A percentile compares a stretch with the other conserved stretches of the same genome.
These are phyloP conservation scores for Nemania diffusa DNA, from an alignment of 2,329 filamentous ascomycete genomes.

Conservation along the genomic window DNA sequence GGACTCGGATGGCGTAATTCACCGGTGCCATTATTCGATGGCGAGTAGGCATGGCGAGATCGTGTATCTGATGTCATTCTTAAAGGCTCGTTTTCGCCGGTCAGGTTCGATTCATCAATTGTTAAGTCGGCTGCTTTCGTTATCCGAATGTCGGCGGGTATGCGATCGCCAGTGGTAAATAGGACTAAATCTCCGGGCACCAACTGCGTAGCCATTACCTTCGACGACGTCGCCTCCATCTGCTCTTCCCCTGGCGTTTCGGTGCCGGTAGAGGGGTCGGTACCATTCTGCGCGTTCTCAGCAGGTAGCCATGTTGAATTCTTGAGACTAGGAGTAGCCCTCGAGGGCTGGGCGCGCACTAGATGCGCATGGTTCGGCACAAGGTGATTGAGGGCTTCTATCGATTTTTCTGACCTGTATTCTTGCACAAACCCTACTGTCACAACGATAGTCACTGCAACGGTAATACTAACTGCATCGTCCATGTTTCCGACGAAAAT, in stretches of 20 bases:
- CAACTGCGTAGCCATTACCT: slow-evolving; percentile 85
- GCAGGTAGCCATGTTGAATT: slow-evolving; percentile 61
- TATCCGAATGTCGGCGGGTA: slow-evolving; percentile 95
- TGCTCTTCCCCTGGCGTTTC: slow-evolving; percentile 70
- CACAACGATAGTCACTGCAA: slow-evolving; percentile 96
- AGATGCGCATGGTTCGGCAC: slow-evolving; percentile 96
- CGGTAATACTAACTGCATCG: slow-evolving; percentile 93
- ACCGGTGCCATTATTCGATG: slow-evolving; percentile 45
- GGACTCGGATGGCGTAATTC: slow-evolving; percentile 52
- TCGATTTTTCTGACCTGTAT: slow-evolving; percentile 95
- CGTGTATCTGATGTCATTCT: slow-evolving; percentile 75
- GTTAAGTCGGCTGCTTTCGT: slow-evolving; percentile 89
- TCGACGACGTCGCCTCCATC: slow-evolving; percentile 79
- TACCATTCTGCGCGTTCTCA: slow-evolving; percentile 57
- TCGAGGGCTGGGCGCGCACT: slow-evolving; percentile 71
- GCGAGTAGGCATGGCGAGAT: slow-evolving; percentile 46
- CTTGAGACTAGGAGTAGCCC: slow-evolving; percentile 49
- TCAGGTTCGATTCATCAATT: slow-evolving; percentile 96
- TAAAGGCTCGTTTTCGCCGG: slow-evolving; percentile 95
- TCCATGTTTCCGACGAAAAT: slow-evolving; percentile 92
- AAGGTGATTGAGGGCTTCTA: slow-evolving; percentile 92
- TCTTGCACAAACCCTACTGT: slow-evolving; percentile 97
- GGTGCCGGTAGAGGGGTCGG: slow-evolving; percentile 62
- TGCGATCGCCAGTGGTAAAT: slow-evolving; percentile 95
- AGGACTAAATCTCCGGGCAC: slow-evolving; percentile 93